These are phyloP conservation scores for Boletus subparvulus DNA, from an alignment of 768 basidiomycete species.

Conservation along the genomic window DNA sequence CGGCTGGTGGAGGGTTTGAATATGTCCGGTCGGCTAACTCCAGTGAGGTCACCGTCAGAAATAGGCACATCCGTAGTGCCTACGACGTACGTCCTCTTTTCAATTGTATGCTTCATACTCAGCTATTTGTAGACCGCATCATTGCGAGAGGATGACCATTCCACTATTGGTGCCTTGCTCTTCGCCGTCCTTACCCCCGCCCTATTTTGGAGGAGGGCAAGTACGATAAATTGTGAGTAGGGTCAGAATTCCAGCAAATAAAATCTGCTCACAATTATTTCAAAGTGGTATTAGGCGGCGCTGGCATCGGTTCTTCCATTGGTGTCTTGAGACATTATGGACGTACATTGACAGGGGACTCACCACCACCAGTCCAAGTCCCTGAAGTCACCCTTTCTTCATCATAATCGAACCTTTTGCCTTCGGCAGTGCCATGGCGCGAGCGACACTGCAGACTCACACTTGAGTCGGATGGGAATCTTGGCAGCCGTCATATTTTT, in stretches of 20 bases:
- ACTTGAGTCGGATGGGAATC: neutral
- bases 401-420: conserved; percentile 1
- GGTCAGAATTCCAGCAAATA: neutral
- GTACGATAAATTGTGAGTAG: conserved; percentile 55
- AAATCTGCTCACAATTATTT: neutral
- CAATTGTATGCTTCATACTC: neutral
- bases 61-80: conserved; percentile 47
- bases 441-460: neutral
- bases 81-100: conserved; percentile 53
- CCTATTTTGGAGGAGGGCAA: conserved; percentile 69
- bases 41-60: conserved; percentile 47
- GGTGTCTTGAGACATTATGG: conserved; percentile 60
- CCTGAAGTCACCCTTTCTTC: conserved; percentile 30
- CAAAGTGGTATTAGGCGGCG: conserved; percentile 70
- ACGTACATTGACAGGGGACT: conserved; percentile 54
- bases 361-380: conserved; percentile 41
- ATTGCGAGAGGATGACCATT: conserved; percentile 68
- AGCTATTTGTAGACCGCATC: conserved; percentile 47
- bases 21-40: conserved; percentile 60
- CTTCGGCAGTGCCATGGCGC: neutral
- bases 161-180: conserved; percentile 70
- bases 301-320: conserved; percentile 60
- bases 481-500: conserved; percentile 1
- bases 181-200: conserved; percentile 65
- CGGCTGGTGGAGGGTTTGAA: conserved; percentile 53